Evolutionary conservation across 2,329 filamentous ascomycete species (phyloP).

Genomic region (Dothiorella sarmentorum): DNA sequence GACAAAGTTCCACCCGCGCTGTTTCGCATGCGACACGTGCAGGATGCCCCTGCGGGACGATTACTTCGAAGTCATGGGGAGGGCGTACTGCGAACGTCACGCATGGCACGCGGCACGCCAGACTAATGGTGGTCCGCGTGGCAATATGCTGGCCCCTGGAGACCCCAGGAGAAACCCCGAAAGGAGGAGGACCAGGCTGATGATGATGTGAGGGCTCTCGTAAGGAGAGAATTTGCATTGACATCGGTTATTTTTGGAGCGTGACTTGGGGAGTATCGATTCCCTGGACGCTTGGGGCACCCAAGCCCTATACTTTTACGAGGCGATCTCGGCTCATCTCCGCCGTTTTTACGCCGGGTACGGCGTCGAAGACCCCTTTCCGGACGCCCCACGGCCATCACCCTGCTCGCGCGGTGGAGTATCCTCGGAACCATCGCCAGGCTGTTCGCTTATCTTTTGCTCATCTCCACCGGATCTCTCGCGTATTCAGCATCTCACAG

Average conservation of each 20-base stretch:
- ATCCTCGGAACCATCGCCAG: slow-evolving; percentile 4
- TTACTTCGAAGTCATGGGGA: slow-evolving; percentile 84
- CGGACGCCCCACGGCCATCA: slow-evolving; percentile 4
- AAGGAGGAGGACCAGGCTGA: slow-evolving; percentile 48
- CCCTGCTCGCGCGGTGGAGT: background rate
- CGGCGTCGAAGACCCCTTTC: background rate
- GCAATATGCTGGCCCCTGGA: slow-evolving; percentile 36
- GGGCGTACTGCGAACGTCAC: slow-evolving; percentile 82
- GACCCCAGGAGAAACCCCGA: slow-evolving; percentile 41
- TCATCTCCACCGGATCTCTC: background rate
- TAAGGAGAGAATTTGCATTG: background rate
- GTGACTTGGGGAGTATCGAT: slow-evolving; percentile 2
- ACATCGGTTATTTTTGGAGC: slow-evolving; percentile 4
- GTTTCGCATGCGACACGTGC: slow-evolving; percentile 82
- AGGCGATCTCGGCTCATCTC: slow-evolving; percentile 2
- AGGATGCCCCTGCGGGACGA: slow-evolving; percentile 70
- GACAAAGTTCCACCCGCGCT: slow-evolving; percentile 81
- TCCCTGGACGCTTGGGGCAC: background rate
- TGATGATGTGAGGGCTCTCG: slow-evolving; percentile 43
- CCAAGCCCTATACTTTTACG: background rate
- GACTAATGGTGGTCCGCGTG: slow-evolving; percentile 28
- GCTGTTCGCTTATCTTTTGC: background rate
- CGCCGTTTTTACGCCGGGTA: background rate
- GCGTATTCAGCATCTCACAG: background rate
- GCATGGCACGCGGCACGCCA: slow-evolving; percentile 58